Base-by-base conservation (phyloP, 2,329 filamentous ascomycete genomes). In the Blastomyces emzantsi region DNA sequence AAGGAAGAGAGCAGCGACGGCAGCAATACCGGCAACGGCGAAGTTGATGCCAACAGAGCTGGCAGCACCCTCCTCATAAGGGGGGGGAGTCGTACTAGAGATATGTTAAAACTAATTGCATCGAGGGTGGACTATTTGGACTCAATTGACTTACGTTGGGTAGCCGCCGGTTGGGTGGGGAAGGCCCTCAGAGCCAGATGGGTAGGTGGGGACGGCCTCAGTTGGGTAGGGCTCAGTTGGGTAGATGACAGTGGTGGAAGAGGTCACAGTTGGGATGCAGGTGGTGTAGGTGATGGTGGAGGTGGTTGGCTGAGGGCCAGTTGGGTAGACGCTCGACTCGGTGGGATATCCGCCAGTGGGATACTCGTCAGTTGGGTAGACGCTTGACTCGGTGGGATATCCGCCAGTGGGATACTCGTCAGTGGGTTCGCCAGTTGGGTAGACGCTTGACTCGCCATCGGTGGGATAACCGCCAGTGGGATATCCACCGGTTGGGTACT, bases 231-330 rank as follows among this genome's bases (percentile, higher is more conserved):
- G 64, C 55, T 28, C 33, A 25, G 66, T 62, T 54, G 66, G 66
- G 60, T 58, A 52, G 60, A 66, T 54, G 56, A 64, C 63, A 59
- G 66, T 63, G 47, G 60, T 52, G 62, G 66, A 68, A 54, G 63
- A 64, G 41, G 63, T 67, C 62, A 64, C 65, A 49, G 64, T 65
- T 63, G 66, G 66, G 28, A 76, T 73, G 41, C 82, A 85, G 71
- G 78, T 82, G 30, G 76, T 83, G 56, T 85, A 85, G 66, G 75
- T 85, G 3, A 77, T 85, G 49, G 65, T 55, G 49, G 65, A 65
- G 65, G 64, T 67, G 33, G 43, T 41, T 60, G 33, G 63, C 8
- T 64, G 30, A 30, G 52, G 52, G 30, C 58, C 56, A 19, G 56
- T 47, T 17, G 63, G 52, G 22, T 65, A 63, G 60, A 15, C 52